Evolutionary conservation across 495 filamentous ascomycete species (phyloP), one percentile per base, ranked within the genome.

Genomic region (Glutinoglossum americanum): DNA sequence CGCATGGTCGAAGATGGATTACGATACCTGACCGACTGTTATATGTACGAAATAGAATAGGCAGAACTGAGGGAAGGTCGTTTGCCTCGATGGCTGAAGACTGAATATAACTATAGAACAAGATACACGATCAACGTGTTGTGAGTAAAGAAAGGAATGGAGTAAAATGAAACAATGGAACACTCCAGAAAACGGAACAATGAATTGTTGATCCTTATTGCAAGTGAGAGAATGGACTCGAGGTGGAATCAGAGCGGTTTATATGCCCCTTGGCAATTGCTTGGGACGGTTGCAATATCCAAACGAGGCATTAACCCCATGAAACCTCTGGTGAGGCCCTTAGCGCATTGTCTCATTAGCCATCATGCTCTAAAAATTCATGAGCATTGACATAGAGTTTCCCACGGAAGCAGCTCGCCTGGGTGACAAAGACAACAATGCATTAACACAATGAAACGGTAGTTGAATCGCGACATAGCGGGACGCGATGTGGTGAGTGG

Each of bases 111-210:
- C 15, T 21, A 45, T 21, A 21, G 3, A 45, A 45, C 11, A 41
- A 47, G 54, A 56, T 41, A 41, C 54, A 56, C 54, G 54, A 47
- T 56, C 54, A 56, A 56, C 54, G 54, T 56, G 54, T 41, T 56
- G 21, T 41, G 9, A 28, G 54, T 8, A 44, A 56, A 28, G 54
- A 33, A 56, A 35, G 10, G 19, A 56, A 44, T 1, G 25, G 33
- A 41, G 25, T 21, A 25, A 30, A 41, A 41, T 41, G 54, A 47
- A 56, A 56, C 0, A 23, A 44, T 17, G 33, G 33, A 44, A 4
- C 35, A 3, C 54, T 41, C 35, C 25, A 41, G 32, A 41, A 26
- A 25, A 37, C 13, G 33, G 19, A 27, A 41, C 5, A 37, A 28
- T 15, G 3, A 28, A 13, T 25, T n/a, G 23, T 56, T 6, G 30